phyloP scores from a whole-genome alignment of 306 rosid species.

The Dryas octopetala region DNA sequence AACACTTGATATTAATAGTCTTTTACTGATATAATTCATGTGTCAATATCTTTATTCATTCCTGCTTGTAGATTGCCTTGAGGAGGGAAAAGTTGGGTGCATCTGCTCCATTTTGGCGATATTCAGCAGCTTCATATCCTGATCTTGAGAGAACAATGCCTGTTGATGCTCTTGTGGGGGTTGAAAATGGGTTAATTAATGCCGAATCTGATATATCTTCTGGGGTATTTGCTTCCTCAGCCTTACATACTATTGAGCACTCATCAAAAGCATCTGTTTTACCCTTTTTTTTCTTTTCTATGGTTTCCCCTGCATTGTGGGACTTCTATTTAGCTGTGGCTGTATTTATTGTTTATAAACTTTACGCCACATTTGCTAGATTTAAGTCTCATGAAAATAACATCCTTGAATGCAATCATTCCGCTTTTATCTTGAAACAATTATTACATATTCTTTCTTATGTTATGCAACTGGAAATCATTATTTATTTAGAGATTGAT shows the following conservation, averaged over 20 bases:
- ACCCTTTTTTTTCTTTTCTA: background rate
- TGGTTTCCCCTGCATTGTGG: background rate
- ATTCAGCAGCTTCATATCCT: conserved; percentile 89
- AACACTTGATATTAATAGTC: conserved; percentile 2
- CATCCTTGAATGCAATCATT: background rate
- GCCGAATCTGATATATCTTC: conserved; percentile 39
- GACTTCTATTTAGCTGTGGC: background rate
- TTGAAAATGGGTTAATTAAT: conserved; percentile 27
- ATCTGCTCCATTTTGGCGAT: conserved; percentile 90
- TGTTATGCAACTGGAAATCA: conserved; percentile 23
- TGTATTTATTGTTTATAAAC: background rate
- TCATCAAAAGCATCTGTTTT: background rate
- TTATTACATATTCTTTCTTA: conserved; percentile 21
- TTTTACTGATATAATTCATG: conserved; percentile 22
- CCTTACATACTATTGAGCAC: conserved; percentile 2
- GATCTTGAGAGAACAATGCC: conserved; percentile 63
- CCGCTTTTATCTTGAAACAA: background rate
- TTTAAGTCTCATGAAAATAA: background rate
- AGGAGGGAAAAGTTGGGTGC: conserved; percentile 88
- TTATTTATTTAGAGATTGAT: conserved; percentile 10
- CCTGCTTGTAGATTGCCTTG: conserved; percentile 63
- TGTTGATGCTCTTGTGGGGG: conserved; percentile 48
- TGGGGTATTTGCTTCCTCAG: conserved; percentile 48
- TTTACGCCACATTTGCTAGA: background rate
- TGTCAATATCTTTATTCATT: conserved; percentile 14